phyloP scores from a whole-genome alignment of 1,139 yeast genomes.

The Debaryomyces coudertii region DNA sequence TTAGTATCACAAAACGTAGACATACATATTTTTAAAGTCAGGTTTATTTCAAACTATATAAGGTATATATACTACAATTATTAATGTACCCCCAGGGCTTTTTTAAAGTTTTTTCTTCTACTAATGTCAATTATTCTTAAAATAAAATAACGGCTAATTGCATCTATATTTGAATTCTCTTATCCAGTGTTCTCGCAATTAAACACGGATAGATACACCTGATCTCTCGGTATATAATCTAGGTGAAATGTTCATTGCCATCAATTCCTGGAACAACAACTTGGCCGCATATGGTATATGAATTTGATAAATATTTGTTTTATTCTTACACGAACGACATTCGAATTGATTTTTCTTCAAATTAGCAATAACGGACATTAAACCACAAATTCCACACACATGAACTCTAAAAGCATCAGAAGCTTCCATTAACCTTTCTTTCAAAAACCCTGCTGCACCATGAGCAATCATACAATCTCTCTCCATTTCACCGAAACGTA shows the following conservation, averaged over 20 bases:
- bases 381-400: slow-evolving; percentile 96
- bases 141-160: slow-evolving; percentile 2
- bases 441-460: slow-evolving; percentile 97
- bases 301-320: slow-evolving; percentile 95
- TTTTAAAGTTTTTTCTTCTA: slow-evolving; percentile 3
- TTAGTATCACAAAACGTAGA: neutral
- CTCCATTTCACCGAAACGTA: slow-evolving; percentile 99
- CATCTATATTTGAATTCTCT: slow-evolving; percentile 1
- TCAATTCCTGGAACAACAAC: slow-evolving; percentile 92
- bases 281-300: slow-evolving; percentile 98
- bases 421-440: slow-evolving; percentile 98
- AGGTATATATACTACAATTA: slow-evolving; percentile 12
- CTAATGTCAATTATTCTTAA: slow-evolving; percentile 10
- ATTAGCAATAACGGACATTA: slow-evolving; percentile 97
- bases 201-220: slow-evolving; percentile 46
- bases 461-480: slow-evolving; percentile 99
- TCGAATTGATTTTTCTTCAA: slow-evolving; percentile 96
- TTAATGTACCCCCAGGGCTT: slow-evolving; percentile 12
- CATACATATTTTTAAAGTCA: slow-evolving; percentile 1
- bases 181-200: slow-evolving; percentile 12
- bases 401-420: slow-evolving; percentile 98
- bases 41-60: slow-evolving; percentile 4
- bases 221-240: slow-evolving; percentile 74
- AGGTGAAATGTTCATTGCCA: slow-evolving; percentile 97
- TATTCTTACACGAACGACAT: slow-evolving; percentile 97